A percentile compares a stretch with the other conserved stretches of the same genome.
These are phyloP conservation scores for Suillus placidus DNA, from an alignment of 768 basidiomycete genomes.

Conservation along the genomic window DNA sequence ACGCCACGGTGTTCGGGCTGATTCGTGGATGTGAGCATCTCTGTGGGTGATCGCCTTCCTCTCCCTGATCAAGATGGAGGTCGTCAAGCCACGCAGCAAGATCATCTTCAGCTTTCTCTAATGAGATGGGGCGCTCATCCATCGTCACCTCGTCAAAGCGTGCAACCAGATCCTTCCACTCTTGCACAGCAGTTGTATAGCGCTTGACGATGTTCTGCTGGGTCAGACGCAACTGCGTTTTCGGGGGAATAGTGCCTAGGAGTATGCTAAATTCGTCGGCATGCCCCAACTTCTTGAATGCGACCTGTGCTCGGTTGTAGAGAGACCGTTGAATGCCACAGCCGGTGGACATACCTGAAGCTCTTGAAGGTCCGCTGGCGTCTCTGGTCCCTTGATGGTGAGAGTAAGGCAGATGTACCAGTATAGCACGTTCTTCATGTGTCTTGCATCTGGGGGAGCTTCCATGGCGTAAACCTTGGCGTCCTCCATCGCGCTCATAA, in stretches of 20 bases:
- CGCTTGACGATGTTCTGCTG: conserved; percentile 52
- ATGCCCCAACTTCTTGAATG: conserved; percentile 45
- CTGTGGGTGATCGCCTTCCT: conserved; percentile 30
- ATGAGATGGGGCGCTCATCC: conserved; percentile 29
- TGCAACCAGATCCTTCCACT: conserved; percentile 50
- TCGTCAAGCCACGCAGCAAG: conserved; percentile 61
- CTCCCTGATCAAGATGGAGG: conserved; percentile 45
- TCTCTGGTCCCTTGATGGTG: conserved; percentile 51
- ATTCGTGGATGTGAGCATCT: conserved; percentile 46
- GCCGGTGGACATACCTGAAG: conserved; percentile 43
- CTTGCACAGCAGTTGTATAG: conserved; percentile 46
- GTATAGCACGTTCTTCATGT: conserved; percentile 60
- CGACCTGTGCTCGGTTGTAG: conserved; percentile 31
- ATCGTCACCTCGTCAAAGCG: conserved; percentile 35
- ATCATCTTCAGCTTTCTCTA: conserved; percentile 54
- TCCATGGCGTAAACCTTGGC: conserved; percentile 54
- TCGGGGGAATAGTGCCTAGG: conserved; percentile 48
- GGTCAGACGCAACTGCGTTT: conserved; percentile 54
- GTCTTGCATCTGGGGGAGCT: conserved; percentile 63
- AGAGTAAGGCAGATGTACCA: conserved; percentile 61
- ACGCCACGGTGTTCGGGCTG: conserved; percentile 48
- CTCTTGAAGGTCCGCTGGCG: conserved; percentile 52
- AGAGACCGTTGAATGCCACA: background rate
- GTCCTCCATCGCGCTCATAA: conserved; percentile 63
- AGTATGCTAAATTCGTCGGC: conserved; percentile 55